Evolutionary conservation across 495 filamentous ascomycete species (phyloP).

Genomic region (Neurospora pannonica): DNA sequence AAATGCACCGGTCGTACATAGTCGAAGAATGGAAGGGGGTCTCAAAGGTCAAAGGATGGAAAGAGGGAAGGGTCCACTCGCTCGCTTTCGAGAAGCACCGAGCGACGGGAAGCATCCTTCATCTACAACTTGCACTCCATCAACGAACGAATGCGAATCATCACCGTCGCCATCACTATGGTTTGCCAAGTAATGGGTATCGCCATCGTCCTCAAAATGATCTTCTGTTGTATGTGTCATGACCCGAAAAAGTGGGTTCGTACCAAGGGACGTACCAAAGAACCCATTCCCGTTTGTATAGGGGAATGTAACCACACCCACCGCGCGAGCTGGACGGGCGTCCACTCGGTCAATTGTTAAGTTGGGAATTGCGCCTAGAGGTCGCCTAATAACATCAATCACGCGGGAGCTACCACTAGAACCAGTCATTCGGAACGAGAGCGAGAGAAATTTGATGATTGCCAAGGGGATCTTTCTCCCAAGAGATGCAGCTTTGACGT

Average conservation of each 20-base stretch:
- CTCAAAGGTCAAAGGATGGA: neutral
- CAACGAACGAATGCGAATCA: neutral
- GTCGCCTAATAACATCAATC: neutral
- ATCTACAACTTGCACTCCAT: neutral
- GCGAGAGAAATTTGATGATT: neutral
- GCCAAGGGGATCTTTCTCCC: neutral
- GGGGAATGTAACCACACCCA: neutral
- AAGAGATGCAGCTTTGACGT: neutral
- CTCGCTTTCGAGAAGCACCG: neutral
- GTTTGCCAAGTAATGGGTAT: neutral
- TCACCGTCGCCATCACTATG: neutral
- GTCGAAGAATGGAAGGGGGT: neutral
- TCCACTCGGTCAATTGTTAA: neutral
- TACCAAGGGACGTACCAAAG: neutral
- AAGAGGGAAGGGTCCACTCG: neutral
- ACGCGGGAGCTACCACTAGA: neutral
- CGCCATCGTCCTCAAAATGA: neutral
- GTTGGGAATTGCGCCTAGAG: neutral
- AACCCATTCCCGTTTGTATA: neutral
- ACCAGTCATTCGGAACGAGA: neutral
- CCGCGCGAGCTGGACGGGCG: neutral
- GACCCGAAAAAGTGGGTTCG: neutral
- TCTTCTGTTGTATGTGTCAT: neutral
- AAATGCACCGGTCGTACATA: neutral
- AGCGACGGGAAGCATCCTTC: neutral